phyloP scores from a whole-genome alignment of 2,329 filamentous ascomycete species.

The Chlorencoelia australis region DNA sequence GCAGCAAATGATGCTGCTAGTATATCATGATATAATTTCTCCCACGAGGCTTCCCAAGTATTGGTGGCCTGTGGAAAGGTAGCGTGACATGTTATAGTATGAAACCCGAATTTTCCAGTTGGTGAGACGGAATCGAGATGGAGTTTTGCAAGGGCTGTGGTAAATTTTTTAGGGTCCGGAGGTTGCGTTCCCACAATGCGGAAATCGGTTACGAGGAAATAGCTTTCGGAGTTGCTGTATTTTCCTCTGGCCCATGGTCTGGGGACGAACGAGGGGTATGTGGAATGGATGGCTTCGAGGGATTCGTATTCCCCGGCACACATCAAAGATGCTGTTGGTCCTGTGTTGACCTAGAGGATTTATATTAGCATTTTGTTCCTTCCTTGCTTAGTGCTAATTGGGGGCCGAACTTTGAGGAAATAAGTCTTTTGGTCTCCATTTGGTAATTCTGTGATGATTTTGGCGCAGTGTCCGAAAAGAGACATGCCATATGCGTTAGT shows the following conservation, averaged over 20 bases:
- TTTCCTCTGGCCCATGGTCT: background rate
- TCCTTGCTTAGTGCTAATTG: too few species aligned
- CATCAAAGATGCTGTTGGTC: too few species aligned
- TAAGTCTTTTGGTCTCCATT: too few species aligned
- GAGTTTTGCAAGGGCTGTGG: background rate
- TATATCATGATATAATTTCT: background rate
- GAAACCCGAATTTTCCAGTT: constrained; percentile 1
- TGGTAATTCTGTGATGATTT: too few species aligned
- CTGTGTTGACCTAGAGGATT: too few species aligned
- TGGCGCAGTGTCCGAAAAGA: too few species aligned
- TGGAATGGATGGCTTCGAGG: background rate
- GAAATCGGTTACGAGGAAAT: background rate
- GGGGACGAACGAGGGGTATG: background rate
- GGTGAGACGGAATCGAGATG: background rate
- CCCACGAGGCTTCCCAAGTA: background rate
- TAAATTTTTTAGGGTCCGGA: background rate
- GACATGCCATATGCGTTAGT: too few species aligned
- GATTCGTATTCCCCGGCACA: constrained; percentile 17
- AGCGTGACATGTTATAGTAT: background rate
- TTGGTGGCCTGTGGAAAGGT: background rate
- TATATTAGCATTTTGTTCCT: too few species aligned
- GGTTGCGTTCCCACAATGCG: background rate
- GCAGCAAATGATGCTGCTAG: background rate
- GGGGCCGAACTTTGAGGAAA: too few species aligned
- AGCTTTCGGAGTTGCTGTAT: background rate